phyloP scores from a whole-genome alignment of 192 early-diverging fungal genomes.

The Linnemannia hyalina region DNA sequence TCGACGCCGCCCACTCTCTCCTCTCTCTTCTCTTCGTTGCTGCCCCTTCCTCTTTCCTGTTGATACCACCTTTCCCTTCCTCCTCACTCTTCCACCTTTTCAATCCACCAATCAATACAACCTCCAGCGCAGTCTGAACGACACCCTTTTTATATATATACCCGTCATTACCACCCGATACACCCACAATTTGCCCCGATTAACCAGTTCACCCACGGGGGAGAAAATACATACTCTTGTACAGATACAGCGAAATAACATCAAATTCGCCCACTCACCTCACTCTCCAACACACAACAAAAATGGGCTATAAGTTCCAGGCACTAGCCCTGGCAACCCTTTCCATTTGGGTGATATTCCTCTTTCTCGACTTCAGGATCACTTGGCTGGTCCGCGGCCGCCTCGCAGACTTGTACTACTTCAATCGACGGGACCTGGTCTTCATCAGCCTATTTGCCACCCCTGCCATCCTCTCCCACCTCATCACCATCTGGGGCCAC shows the following conservation, averaged over 20 bases:
- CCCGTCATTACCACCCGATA: not conserved
- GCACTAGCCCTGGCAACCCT: not conserved
- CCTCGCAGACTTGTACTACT: slow-evolving; percentile 22
- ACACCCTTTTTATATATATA: not conserved
- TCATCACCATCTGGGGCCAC: slow-evolving; percentile 54
- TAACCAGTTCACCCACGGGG: not conserved
- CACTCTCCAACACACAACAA: no score
- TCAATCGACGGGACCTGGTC: slow-evolving; percentile 33
- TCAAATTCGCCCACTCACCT: not conserved
- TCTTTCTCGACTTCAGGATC: slow-evolving; percentile 24
- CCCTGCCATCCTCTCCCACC: slow-evolving; percentile 30
- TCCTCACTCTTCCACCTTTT: not conserved
- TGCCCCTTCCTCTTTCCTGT: not conserved
- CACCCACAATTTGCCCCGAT: not conserved
- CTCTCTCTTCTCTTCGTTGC: not conserved
- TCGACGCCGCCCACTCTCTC: not conserved
- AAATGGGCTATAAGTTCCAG: slow-evolving; percentile 10
- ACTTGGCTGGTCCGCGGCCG: slow-evolving; percentile 5
- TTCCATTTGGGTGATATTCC: not conserved
- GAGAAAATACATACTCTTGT: not conserved
- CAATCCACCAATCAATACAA: not conserved
- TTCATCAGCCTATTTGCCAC: slow-evolving; percentile 21
- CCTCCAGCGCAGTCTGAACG: slow-evolving; percentile 1
- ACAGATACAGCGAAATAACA: not conserved
- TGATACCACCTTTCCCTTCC: not conserved